These are phyloP conservation scores for Aschersonia sp. DNA, from an alignment of 2,329 filamentous ascomycete species.

Conservation along the genomic window DNA sequence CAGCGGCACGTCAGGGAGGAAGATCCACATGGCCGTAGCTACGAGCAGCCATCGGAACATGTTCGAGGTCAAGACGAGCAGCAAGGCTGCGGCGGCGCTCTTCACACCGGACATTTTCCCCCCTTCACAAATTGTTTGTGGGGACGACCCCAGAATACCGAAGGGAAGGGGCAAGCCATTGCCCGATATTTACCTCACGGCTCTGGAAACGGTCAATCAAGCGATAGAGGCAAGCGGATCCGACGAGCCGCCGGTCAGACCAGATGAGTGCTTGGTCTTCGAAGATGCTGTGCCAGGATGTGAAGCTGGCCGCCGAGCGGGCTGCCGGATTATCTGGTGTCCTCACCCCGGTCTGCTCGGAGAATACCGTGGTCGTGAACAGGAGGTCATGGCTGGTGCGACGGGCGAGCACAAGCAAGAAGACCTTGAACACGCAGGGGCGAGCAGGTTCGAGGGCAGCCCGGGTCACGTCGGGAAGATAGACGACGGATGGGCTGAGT, in stretches of 20 bases:
- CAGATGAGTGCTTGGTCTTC: slow-evolving; percentile 1
- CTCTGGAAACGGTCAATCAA: background rate
- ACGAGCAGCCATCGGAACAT: background rate
- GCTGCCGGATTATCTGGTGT: background rate
- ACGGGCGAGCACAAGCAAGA: slow-evolving; percentile 7
- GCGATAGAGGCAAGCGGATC: slow-evolving; percentile 21
- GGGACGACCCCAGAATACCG: background rate
- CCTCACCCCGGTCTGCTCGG: background rate
- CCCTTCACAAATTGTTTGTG: background rate
- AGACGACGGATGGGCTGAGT: slow-evolving; percentile 20
- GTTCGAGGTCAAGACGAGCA: background rate
- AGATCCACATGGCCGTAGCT: background rate
- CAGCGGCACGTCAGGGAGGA: background rate
- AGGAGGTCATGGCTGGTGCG: slow-evolving; percentile 3
- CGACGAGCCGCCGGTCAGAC: slow-evolving; percentile 3
- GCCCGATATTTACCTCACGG: background rate
- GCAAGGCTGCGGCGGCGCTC: background rate
- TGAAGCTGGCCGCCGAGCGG: background rate
- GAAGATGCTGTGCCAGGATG: background rate
- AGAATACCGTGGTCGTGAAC: background rate
- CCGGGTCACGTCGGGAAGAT: slow-evolving; percentile 15
- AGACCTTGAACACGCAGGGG: slow-evolving; percentile 3
- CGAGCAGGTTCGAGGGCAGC: background rate
- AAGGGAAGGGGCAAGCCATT: background rate
- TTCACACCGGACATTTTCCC: background rate